Evolutionary conservation across 1,284 basidiomycete species (phyloP), one percentile per base, ranked within the genome.

Genomic region (Malassezia caprae): DNA sequence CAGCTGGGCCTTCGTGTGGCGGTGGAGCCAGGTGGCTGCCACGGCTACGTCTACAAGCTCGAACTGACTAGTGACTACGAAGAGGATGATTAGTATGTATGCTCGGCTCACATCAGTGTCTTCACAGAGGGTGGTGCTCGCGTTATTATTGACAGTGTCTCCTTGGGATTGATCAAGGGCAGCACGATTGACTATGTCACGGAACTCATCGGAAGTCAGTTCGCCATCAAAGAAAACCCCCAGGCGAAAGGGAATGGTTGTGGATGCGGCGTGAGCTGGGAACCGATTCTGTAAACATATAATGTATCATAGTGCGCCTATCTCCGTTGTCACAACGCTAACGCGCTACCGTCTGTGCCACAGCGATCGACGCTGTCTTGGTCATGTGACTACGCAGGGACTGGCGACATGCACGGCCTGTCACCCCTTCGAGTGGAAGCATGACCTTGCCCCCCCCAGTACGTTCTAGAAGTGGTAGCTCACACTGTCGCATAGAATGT

Each of bases 31-130:
- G 89, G 89, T 15, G 90, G 89, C 32, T 91, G 89, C 67, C 88
- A 93, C 66, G 89, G 89, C 28, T 91, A 91, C 69, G 87, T 91
- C 69, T 91, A 91, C 77, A 89, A 87, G 72, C 82, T 93, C 79
- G 82, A 84, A 56, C 79, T 91, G 1, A 83, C 85, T 2, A 80
- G 69, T 23, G 67, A 79, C 42, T 72, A 76, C 23, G 79, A 79
- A 46, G 60, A 72, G 0, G 72, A 73, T 57, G 89, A 91, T 76
- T 90, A 90, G 88, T 89, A 71, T 69, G 84, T 77, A 8, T 5
- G 3, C 17, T 0, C 23, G 1, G 21, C 15, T 45, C 2, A 39
- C 31, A 12, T n/a, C 67, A 77, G 79, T 21, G 85, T 87, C 63
- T 84, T 85, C 1, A 79, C 86, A 6, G 46, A 62, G 8, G 49